Base-by-base conservation (phyloP, 495 filamentous ascomycete species). In the Xylaria acuta region DNA sequence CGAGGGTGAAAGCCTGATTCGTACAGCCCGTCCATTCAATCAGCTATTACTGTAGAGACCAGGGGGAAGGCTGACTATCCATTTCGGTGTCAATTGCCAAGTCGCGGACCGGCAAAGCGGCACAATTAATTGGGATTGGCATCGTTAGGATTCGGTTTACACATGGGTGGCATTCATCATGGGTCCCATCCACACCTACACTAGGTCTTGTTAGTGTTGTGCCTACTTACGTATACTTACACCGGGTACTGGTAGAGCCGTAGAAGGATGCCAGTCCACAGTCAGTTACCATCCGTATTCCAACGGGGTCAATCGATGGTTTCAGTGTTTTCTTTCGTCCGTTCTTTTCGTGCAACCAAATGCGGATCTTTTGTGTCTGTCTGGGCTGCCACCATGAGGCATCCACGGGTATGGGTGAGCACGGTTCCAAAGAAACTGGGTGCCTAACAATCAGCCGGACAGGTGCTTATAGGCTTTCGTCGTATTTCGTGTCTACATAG, bases 91-190 rank as follows among this genome's bases (percentile, higher is more conserved):
- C 14, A n/a, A 20, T 32, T 30, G 63, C 16, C 27, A 30, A 30
- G 60, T 11, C 20, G 38, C 5, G 0, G 27, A 5, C 27, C 40
- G 63, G 63, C 40, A 65, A 65, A 65, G 27, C 63, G 63, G 63
- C 63, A 65, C 40, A 2, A 47, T n/a, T 12, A 20, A 65, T 65
- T 47, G 41, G 27, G 63, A 65, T 65, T 65, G 16, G 63, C 38
- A 25, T 43, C 22, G 1, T 27, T 18, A 20, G 14, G 11, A 25
- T 25, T 20, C 36, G 7, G 11, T 63, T 36, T 32, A 32, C 18
- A 8, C 25, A 58, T 34, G 14, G 20, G 53, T 59, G 32, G 32
- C 30, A 59, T n/a, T 59, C 20, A 36, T 40, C 36, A 40, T 63
- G 59, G 36, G 38, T 63, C 38, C 9, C 3, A 43, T 36, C 34